Percentiles rank a stretch among this genome's conserved stretches.
These are phyloP conservation scores for Metschnikowia arizonensis DNA, from an alignment of 805 yeast genomes.

Conservation along the genomic window DNA sequence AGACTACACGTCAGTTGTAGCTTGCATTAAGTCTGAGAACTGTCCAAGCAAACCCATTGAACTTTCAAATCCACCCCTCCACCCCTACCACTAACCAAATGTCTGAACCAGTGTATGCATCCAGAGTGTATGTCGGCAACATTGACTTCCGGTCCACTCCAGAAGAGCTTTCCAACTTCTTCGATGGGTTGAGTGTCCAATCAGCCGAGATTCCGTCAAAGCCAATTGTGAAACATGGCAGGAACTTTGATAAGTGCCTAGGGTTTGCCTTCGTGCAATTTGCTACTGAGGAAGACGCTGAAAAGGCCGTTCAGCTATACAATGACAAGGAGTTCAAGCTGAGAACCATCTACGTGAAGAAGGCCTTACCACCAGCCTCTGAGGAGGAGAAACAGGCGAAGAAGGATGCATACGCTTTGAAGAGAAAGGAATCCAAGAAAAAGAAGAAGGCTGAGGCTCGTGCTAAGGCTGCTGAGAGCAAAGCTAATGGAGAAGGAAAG, in stretches of 20 bases:
- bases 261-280: slow-evolving; percentile 63
- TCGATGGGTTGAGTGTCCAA: slow-evolving; percentile 43
- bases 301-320: slow-evolving; percentile 39
- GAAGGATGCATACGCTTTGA: slow-evolving; percentile 31
- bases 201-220: slow-evolving; percentile 51
- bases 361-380: slow-evolving; percentile 51
- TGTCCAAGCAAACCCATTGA: slow-evolving; percentile 2
- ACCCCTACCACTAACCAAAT: background rate
- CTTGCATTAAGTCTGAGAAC: background rate
- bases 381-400: slow-evolving; percentile 40
- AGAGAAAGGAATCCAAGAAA: slow-evolving; percentile 17
- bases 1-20: background rate
- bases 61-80: background rate
- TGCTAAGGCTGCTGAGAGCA: slow-evolving; percentile 10
- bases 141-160: slow-evolving; percentile 41
- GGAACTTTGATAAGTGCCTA: slow-evolving; percentile 40
- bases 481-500: slow-evolving; percentile 3
- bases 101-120: slow-evolving; percentile 2
- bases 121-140: slow-evolving; percentile 42
- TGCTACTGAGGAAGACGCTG: slow-evolving; percentile 41
- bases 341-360: slow-evolving; percentile 47
- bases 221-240: slow-evolving; percentile 31
- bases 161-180: slow-evolving; percentile 45
- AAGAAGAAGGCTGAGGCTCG: slow-evolving; percentile 13
- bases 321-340: slow-evolving; percentile 43